These are phyloP conservation scores for Thinopyrum elongatum DNA, from an alignment of 176 grass and related monocot genomes.

Conservation along the genomic window DNA sequence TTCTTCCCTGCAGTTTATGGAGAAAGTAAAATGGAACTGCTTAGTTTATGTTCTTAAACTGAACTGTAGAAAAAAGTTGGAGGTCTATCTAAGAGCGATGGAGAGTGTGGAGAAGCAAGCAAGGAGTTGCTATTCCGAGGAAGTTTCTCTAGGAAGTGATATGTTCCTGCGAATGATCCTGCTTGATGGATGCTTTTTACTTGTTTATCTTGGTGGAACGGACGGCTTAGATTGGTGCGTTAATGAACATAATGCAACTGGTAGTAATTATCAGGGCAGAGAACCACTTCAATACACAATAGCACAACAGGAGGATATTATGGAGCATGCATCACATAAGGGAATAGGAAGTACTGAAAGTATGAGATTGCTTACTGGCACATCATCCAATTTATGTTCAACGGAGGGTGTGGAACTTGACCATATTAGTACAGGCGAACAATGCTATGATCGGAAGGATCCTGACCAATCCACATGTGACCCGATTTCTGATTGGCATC, in stretches of 20 bases:
- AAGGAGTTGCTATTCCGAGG: not conserved
- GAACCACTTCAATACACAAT: not conserved
- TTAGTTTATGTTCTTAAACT: not conserved
- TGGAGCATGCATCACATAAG: not conserved
- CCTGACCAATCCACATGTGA: not conserved
- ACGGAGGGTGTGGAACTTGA: not conserved
- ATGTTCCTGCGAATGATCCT: not conserved
- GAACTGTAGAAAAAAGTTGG: not conserved
- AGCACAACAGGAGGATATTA: not conserved
- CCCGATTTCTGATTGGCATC: not conserved
- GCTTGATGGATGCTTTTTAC: not conserved
- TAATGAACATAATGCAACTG: not conserved
- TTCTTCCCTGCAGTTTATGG: not conserved
- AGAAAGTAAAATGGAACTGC: not conserved
- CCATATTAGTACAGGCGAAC: not conserved
- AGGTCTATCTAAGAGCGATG: not conserved
- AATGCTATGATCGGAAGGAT: too few species aligned
- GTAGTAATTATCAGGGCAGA: not conserved
- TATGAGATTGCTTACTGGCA: not conserved
- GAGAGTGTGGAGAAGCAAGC: not conserved
- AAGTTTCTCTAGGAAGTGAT: not conserved
- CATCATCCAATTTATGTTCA: not conserved
- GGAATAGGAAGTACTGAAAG: not conserved
- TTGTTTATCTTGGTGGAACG: not conserved
- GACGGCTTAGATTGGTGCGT: not conserved